A percentile compares a stretch with the other conserved stretches of the same genome.
Evolutionary conservation across 371 early-diverging fungal genomes (phyloP).

Genomic region (Lichtheimia ramosa): DNA sequence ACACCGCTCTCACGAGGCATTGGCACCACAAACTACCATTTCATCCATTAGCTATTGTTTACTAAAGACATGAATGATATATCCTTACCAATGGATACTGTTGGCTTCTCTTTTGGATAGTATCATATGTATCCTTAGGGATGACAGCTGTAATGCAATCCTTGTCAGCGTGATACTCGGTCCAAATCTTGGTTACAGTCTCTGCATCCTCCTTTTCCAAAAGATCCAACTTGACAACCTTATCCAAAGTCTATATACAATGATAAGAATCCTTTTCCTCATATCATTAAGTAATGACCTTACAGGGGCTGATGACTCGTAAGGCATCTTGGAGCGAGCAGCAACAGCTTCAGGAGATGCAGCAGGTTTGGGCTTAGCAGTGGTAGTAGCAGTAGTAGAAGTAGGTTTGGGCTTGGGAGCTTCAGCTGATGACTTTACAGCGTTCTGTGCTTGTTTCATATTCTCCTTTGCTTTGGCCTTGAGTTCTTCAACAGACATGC

Average conservation of each 20-base stretch:
- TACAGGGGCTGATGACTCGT: slow-evolving; percentile 52
- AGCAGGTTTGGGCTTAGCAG: slow-evolving; percentile 14
- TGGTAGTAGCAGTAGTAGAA: not conserved
- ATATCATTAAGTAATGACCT: not conserved
- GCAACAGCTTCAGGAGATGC: slow-evolving; percentile 32
- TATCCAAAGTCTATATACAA: slow-evolving; percentile 62
- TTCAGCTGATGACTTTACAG: slow-evolving; percentile 21
- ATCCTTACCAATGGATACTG: slow-evolving; percentile 72
- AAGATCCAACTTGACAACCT: slow-evolving; percentile 77
- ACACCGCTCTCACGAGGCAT: slow-evolving; percentile 82
- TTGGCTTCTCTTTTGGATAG: slow-evolving; percentile 61
- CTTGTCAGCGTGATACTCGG: slow-evolving; percentile 70
- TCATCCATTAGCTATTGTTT: too few relatives aligned
- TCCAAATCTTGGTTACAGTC: slow-evolving; percentile 81
- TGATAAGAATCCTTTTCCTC: not conserved
- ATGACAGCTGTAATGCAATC: slow-evolving; percentile 79
- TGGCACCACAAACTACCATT: slow-evolving; percentile 82
- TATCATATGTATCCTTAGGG: slow-evolving; percentile 69
- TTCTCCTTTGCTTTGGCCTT: slow-evolving; percentile 49
- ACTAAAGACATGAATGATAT: not conserved
- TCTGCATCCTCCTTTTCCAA: slow-evolving; percentile 65
- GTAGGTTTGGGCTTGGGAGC: slow-evolving; percentile 9
- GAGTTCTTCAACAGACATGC: slow-evolving; percentile 49
- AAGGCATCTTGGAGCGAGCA: slow-evolving; percentile 34
- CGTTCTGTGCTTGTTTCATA: slow-evolving; percentile 19